Percentiles rank a stretch among this genome's conserved stretches.
phyloP scores from a whole-genome alignment of 106 monocot species.

The Ottelia alismoides region DNA sequence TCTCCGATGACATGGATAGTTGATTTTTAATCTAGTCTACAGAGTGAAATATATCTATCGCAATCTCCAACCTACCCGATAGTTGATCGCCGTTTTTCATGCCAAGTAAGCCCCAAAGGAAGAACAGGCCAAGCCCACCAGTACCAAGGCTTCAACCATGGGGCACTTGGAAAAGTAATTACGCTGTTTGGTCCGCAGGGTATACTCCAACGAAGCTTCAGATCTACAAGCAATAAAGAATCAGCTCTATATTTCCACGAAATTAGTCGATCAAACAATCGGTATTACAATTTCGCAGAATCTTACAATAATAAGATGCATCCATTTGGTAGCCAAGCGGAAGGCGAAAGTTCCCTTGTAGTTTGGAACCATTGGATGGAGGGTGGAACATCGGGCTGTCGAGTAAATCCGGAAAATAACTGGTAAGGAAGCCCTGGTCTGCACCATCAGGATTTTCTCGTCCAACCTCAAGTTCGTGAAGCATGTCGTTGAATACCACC shows the following conservation, averaged over 20 bases:
- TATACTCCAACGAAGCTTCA: constrained; percentile 77
- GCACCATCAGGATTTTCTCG: constrained; percentile 81
- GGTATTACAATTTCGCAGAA: too few relatives aligned
- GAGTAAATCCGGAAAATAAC: constrained; percentile 83
- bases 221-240: constrained; percentile 38
- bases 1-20: too few relatives aligned
- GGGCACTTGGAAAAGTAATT: constrained; percentile 84
- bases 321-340: constrained; percentile 97
- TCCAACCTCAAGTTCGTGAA: constrained; percentile 62
- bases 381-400: constrained; percentile 79
- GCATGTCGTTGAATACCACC: constrained; percentile 70
- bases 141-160: constrained; percentile 93
- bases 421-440: constrained; percentile 80
- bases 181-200: constrained; percentile 96
- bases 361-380: constrained; percentile 52
- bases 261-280: too few relatives aligned
- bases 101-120: constrained; percentile 79
- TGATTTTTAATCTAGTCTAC: too few relatives aligned
- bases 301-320: constrained; percentile 92
- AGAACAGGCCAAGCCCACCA: constrained; percentile 96
- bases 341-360: constrained; percentile 69
- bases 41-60: too few relatives aligned
- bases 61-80: constrained; percentile 63
- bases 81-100: constrained; percentile 48
- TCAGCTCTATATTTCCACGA: too few relatives aligned